phyloP scores from a whole-genome alignment of 129 eudicot species.

The Chrysanthemum seticuspe region DNA sequence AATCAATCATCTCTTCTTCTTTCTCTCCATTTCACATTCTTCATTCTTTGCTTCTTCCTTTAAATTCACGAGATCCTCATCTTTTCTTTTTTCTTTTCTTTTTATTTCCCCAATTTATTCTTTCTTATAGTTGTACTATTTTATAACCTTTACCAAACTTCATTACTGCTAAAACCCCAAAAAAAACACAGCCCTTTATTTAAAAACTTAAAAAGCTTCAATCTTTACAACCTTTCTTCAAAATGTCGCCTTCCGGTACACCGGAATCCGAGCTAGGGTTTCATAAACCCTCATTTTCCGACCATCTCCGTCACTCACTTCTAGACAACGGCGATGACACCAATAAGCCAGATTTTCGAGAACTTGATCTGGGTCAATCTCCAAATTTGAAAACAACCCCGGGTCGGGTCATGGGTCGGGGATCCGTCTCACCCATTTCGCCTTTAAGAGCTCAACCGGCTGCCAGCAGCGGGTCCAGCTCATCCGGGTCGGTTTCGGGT shows the following conservation, averaged over 20 bases:
- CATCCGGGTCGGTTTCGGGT: conserved; percentile 91
- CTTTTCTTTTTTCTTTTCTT: conserved; percentile 24
- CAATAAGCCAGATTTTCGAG: conserved; percentile 79
- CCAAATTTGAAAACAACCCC: too few relatives aligned
- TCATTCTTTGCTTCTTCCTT: conserved; percentile 87
- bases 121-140: conserved; percentile 21
- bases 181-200: not conserved
- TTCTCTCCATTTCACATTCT: conserved; percentile 60
- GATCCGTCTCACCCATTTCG: conserved; percentile 69
- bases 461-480: conserved; percentile 70
- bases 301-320: conserved; percentile 56
- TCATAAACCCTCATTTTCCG: conserved; percentile 37
- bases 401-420: not conserved
- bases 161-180: conserved; percentile 21
- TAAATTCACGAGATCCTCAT: conserved; percentile 94
- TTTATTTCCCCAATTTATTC: conserved; percentile 28
- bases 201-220: not conserved
- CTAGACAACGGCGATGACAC: conserved; percentile 27
- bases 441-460: conserved; percentile 49
- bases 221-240: not conserved
- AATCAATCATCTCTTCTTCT: conserved; percentile 25
- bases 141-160: conserved; percentile 18
- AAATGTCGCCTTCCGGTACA: conserved; percentile 61
- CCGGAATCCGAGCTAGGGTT: conserved; percentile 41
- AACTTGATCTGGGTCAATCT: conserved; percentile 57